These are phyloP conservation scores for Falciphora oryzae DNA, from an alignment of 2,329 filamentous ascomycete species.

Conservation along the genomic window DNA sequence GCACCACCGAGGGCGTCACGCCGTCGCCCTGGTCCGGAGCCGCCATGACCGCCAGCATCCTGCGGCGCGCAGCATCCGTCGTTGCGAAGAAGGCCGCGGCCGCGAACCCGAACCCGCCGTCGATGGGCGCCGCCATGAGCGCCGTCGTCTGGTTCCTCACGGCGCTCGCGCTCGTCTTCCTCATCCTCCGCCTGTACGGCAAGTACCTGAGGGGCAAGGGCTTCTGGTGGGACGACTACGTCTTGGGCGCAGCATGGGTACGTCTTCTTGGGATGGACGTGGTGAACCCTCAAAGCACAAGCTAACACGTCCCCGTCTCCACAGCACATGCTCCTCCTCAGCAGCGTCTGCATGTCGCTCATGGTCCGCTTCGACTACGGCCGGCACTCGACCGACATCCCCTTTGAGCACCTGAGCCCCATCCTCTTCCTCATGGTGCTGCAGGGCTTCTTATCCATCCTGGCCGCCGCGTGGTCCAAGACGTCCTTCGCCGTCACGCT, in stretches of 20 bases:
- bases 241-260: conserved; percentile 21
- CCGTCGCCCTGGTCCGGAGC: not conserved
- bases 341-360: conserved; percentile 6
- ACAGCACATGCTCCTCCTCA: conserved; percentile 9
- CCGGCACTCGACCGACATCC: conserved; percentile 9
- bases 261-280: not conserved
- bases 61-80: not conserved
- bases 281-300: not conserved
- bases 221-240: conserved; percentile 21
- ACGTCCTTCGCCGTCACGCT: conserved; percentile 31
- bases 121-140: conserved; percentile 14
- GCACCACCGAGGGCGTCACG: too few relatives aligned
- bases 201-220: conserved; percentile 17
- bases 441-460: conserved; percentile 13
- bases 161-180: conserved; percentile 15
- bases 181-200: conserved; percentile 20
- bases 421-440: conserved; percentile 13
- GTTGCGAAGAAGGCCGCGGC: not conserved
- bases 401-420: conserved; percentile 4
- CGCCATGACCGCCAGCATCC: not conserved
- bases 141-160: conserved; percentile 18
- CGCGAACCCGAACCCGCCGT: not conserved
- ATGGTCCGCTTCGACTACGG: conserved; percentile 12
- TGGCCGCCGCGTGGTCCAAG: conserved; percentile 21
- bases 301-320: not conserved